Percentiles rank a stretch among this genome's conserved stretches.
These are phyloP conservation scores for Zygosaccharomyces rouxii DNA, from an alignment of 805 yeast species.

Conservation along the genomic window DNA sequence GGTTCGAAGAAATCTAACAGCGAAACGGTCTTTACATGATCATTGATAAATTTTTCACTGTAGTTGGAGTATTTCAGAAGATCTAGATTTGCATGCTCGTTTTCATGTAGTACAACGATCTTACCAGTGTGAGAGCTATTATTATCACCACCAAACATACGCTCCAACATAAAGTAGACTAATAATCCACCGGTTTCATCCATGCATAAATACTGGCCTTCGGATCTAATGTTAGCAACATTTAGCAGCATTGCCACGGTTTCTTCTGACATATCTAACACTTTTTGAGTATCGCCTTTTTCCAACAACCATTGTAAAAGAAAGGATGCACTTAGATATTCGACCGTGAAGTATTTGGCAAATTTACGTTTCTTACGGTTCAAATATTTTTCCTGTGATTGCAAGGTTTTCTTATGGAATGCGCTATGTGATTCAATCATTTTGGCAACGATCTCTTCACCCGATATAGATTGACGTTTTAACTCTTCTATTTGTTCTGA, in stretches of 20 bases:
- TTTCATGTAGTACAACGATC: conserved; percentile 78
- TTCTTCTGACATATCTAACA: conserved; percentile 82
- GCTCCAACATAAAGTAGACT: conserved; percentile 77
- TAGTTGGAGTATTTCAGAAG: conserved; percentile 64
- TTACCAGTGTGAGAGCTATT: conserved; percentile 42
- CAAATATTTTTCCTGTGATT: conserved; percentile 87
- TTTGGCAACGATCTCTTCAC: conserved; percentile 73
- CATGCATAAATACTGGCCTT: conserved; percentile 80
- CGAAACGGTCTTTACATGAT: conserved; percentile 64
- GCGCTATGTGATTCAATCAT: conserved; percentile 81
- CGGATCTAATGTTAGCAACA: conserved; percentile 78
- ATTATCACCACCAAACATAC: conserved; percentile 58
- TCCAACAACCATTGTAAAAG: conserved; percentile 70
- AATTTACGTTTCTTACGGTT: conserved; percentile 90
- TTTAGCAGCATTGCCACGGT: conserved; percentile 72
- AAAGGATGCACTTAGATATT: conserved; percentile 64
- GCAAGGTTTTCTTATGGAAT: conserved; percentile 82
- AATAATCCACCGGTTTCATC: conserved; percentile 97
- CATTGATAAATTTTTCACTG: conserved; percentile 46
- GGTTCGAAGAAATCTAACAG: conserved; percentile 83
- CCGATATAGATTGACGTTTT: conserved; percentile 66
- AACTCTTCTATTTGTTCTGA: conserved; percentile 79
- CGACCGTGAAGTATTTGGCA: conserved; percentile 77
- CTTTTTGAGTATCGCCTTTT: conserved; percentile 63
- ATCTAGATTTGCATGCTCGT: conserved; percentile 84